A percentile compares a stretch with the other conserved stretches of the same genome.
phyloP scores from a whole-genome alignment of 306 rosid species.

The Glycine soja region DNA sequence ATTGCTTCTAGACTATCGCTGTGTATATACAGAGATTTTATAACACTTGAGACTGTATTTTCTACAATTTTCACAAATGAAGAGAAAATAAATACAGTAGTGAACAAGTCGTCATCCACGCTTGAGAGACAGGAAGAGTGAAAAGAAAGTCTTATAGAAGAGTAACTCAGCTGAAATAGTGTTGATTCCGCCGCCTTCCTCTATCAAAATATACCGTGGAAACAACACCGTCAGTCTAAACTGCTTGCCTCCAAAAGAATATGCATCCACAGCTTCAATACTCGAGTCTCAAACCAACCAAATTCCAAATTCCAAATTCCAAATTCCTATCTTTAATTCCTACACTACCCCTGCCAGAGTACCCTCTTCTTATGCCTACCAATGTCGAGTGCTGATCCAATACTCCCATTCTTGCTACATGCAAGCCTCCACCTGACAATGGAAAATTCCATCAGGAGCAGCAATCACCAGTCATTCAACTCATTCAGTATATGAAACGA shows the following conservation, averaged over 20 bases:
- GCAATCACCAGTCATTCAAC: slow-evolving; percentile 50
- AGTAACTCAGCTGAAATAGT: slow-evolving; percentile 57
- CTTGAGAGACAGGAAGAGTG: slow-evolving; percentile 45
- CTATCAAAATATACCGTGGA: slow-evolving; percentile 70
- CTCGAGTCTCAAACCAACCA: slow-evolving; percentile 53
- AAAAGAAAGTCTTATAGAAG: slow-evolving; percentile 51
- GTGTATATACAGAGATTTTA: slow-evolving; percentile 77
- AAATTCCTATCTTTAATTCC: slow-evolving; percentile 66
- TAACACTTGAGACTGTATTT: slow-evolving; percentile 47
- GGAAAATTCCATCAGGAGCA: slow-evolving; percentile 46
- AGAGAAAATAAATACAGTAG: slow-evolving; percentile 47
- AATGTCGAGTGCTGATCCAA: slow-evolving; percentile 44
- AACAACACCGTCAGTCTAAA: slow-evolving; percentile 53
- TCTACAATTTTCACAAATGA: slow-evolving; percentile 64
- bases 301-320: slow-evolving; percentile 60
- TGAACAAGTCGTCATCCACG: slow-evolving; percentile 57
- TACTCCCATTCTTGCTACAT: slow-evolving; percentile 51
- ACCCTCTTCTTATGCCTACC: slow-evolving; percentile 57
- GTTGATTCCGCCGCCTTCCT: slow-evolving; percentile 59
- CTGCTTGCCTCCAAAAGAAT: slow-evolving; percentile 90
- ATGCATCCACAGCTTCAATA: slow-evolving; percentile 55
- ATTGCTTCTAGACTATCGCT: slow-evolving; percentile 66
- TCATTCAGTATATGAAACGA: slow-evolving; percentile 54
- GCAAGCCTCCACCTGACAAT: slow-evolving; percentile 48
- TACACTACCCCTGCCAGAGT: slow-evolving; percentile 60